Base-by-base conservation (phyloP, 2,329 filamentous ascomycete genomes). In the Hymenoscyphus linearis region DNA sequence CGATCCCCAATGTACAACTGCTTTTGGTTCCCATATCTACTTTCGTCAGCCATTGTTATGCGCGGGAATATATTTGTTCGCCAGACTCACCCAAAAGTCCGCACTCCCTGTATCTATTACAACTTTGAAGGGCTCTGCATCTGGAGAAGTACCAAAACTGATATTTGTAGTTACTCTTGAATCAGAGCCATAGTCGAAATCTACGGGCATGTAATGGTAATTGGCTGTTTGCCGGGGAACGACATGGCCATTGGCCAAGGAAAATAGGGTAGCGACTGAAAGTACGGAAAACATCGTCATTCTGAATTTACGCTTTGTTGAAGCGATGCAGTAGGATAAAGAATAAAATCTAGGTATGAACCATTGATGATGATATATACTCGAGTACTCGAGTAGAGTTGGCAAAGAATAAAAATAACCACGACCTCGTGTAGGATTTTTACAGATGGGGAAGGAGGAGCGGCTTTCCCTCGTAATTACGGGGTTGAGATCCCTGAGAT, bases 31-130 rank as follows among this genome's bases (percentile, higher is more conserved):
- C 66, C 62, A 66, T 44, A 64, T 53, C 63, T 67, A 52, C 34
- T 34, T 1, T 4, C 14, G 25, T 34, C 26, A 53, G 52, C 16
- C 14, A 31, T 34, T n/a, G 44, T 16, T 13, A 12, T 27, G 13
- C 27, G 13, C n/a, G 5, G 7, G 0, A 18, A 13, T 2, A 9
- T n/a, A n/a, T 16, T 13, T 34, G 26, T 53, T 2, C 7, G 26
- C 4, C 27, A 34, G 3, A 18, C 62, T 22, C 57, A 66, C 64
- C 66, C 66, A 68, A 55, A 62, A 63, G 52, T 64, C 60, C 2
- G 60, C 44, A 52, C 63, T 65, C 7, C 65, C 66, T 13, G 62
- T 60, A 40, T 68, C 66, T 58, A 65, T 63, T 9, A 68, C 66
- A 2, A 63, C 60, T 18, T 56, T 52, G 10, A 66, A 53, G 2